phyloP scores from a whole-genome alignment of 169 alveolate genomes.

The Plasmodium yoelii region DNA sequence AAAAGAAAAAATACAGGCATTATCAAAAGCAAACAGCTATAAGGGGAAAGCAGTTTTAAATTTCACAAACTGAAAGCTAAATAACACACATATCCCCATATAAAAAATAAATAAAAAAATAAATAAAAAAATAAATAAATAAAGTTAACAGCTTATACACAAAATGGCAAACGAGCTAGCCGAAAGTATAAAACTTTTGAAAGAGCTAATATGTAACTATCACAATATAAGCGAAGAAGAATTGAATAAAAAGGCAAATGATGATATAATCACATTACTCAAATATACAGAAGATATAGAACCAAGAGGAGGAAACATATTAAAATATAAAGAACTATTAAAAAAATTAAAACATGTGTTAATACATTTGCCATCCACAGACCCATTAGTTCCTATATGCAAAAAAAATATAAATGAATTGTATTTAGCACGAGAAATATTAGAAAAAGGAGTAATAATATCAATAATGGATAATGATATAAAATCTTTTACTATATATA shows the following conservation, averaged over 20 bases:
- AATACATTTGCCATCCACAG: constrained; percentile 38
- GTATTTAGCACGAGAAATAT: constrained; percentile 38
- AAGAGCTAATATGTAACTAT: constrained; percentile 31
- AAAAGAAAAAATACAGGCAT: neutral
- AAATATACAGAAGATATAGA: constrained; percentile 31
- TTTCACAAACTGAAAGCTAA: too few species aligned
- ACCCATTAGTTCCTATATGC: constrained; percentile 56
- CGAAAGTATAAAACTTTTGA: constrained; percentile 28
- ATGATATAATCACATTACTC: constrained; percentile 10
- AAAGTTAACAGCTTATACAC: too few species aligned
- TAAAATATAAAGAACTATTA: constrained; percentile 43
- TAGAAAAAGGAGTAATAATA: constrained; percentile 66
- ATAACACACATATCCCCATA: too few species aligned
- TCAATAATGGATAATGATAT: constrained; percentile 40
- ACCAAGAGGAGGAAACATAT: constrained; percentile 8
- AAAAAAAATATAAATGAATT: constrained; percentile 42
- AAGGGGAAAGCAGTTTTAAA: neutral
- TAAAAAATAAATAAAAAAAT: too few species aligned
- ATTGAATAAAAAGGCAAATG: neutral
- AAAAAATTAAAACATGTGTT: constrained; percentile 18
- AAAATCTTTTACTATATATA: constrained; percentile 60
- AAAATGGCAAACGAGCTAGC: constrained; percentile 23
- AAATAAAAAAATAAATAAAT: too few species aligned
- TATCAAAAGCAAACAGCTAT: neutral
- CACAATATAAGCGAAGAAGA: constrained; percentile 14